Conservation (phyloP, 139 green algal genomes). For the Coelastrella sp. region DNA sequence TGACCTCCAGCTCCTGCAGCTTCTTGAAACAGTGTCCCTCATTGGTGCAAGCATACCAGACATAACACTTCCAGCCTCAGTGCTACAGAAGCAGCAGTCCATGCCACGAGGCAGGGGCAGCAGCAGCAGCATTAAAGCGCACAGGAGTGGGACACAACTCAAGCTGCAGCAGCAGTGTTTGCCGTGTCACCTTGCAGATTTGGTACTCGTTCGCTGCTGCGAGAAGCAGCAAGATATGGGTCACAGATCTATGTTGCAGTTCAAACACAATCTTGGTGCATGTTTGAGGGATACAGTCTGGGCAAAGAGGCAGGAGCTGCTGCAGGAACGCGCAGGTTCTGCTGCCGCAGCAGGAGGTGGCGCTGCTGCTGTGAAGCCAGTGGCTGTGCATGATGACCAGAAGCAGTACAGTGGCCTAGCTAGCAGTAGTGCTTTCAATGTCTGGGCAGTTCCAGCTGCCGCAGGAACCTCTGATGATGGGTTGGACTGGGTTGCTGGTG, state of each 20-base stretch:
- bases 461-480: not conserved
- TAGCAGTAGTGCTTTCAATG: not conserved
- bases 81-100: slow-evolving; percentile 17
- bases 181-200: slow-evolving; percentile 21
- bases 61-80: not conserved
- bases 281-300: not conserved
- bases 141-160: not conserved
- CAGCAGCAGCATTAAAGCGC: not conserved
- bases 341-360: not conserved
- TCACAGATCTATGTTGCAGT: not conserved
- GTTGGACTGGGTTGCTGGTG: too few relatives aligned
- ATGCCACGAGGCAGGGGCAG: not conserved
- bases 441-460: not conserved
- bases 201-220: slow-evolving; percentile 16
- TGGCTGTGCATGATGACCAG: not conserved
- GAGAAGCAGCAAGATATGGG: not conserved
- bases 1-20: slow-evolving; percentile 4
- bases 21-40: not conserved
- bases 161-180: slow-evolving; percentile 23
- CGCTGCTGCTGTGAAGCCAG: not conserved
- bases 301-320: not conserved
- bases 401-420: not conserved
- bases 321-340: not conserved
- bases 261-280: not conserved
- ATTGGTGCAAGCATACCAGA: slow-evolving; percentile 16